Percentiles rank a stretch among this genome's conserved stretches.
Evolutionary conservation across 1,139 yeast genomes (phyloP).

Genomic region (Hansenula sp.): DNA sequence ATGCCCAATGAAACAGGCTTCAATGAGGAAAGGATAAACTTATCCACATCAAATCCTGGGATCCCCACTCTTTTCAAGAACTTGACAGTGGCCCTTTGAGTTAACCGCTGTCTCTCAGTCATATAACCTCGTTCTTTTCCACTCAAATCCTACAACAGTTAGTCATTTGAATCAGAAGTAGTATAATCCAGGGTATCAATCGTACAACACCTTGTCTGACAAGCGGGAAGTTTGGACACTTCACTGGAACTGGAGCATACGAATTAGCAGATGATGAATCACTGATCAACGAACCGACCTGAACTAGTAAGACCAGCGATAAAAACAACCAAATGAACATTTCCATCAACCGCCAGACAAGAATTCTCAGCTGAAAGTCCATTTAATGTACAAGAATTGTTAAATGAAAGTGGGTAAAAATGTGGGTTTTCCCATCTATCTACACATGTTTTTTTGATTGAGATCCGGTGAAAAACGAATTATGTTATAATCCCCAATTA

Average conservation of each 20-base stretch:
- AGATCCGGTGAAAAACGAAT: neutral
- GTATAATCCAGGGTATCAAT: constrained; percentile 1
- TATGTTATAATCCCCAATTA: neutral
- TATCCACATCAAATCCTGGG: constrained; percentile 34
- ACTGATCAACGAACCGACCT: neutral
- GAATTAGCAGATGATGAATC: constrained; percentile 8
- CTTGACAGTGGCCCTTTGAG: constrained; percentile 27
- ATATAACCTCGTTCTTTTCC: constrained; percentile 37
- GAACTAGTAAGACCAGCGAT: neutral
- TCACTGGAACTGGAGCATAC: constrained; percentile 38
- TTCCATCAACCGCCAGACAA: neutral
- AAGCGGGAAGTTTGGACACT: constrained; percentile 37
- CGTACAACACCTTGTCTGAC: constrained; percentile 37
- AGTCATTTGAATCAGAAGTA: neutral
- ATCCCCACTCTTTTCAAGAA: constrained; percentile 35
- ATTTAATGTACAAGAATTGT: neutral
- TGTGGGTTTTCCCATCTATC: too few species aligned
- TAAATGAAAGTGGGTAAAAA: too few species aligned
- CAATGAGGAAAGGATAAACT: constrained; percentile 23
- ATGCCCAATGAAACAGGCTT: constrained; percentile 43
- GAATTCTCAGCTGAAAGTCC: neutral
- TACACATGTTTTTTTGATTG: neutral
- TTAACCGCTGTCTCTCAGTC: constrained; percentile 27
- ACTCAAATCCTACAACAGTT: constrained; percentile 6
- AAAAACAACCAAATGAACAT: neutral